Evolutionary conservation across 768 basidiomycete genomes (phyloP), one percentile per base, ranked within the genome.

Genomic region (Naganishia vishniacii): DNA sequence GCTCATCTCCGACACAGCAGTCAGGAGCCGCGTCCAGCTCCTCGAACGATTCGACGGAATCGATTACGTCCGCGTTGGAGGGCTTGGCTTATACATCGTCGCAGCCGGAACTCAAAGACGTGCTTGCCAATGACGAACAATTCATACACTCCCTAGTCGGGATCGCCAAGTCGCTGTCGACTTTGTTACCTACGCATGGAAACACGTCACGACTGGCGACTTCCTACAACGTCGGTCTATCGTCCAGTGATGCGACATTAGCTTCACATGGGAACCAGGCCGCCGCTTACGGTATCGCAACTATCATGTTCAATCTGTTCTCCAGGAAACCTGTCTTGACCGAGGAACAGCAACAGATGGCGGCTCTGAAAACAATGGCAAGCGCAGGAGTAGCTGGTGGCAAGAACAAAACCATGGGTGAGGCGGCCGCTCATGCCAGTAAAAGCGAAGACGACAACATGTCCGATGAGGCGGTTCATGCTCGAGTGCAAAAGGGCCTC

Each of bases 311-410:
- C 66, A 92, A 95, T 72, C 74, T 95, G 40, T 85, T 85, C 48
- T 78, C 82, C 12, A 87, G 87, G 72, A 85, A 82, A 56, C 86
- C 87, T 8, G 83, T 81, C 13, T 79, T 91, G 23, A 86, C 83
- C 8, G 85, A 88, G 58, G 91, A 95, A 75, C 86, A 94, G 72
- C 80, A 81, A 31, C 91, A 95, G 72, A 82, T 94, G 4, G 84
- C 86, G 60, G 89, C 86, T 73, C 80, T 97, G 41, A 84, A 84
- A 68, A 81, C 80, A 51, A 88, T 97, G 86, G 84, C 91, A 2
- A 80, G 81, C 48, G 69, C 79, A 18, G 78, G 75, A 26, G 73
- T 75, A 28, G 81, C 83, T 49, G 48, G 71, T 20, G 66, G 63
- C 28, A 63, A 70, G 16, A 56, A 66, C 15, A 64, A 69, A n/a